Conservation (phyloP, 1,284 basidiomycete species). For the Moniliophthora roreri region DNA sequence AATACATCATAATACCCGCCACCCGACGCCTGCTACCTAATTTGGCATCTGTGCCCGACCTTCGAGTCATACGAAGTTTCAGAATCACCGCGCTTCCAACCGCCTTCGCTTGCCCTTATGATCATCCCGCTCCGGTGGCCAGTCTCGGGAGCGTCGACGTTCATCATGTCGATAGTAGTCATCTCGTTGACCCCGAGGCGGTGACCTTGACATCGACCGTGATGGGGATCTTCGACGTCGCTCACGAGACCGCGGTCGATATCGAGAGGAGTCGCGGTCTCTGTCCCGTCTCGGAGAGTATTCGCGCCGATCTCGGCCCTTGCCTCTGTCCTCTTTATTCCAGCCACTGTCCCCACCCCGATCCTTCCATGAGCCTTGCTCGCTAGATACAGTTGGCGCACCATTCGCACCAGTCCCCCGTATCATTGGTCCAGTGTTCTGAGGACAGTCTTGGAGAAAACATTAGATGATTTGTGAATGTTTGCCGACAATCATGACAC, state of each 20-base stretch:
- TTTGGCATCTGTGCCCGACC: not conserved
- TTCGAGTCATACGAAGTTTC: too few species aligned
- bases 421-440: slow-evolving; percentile 54
- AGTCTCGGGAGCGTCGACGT: slow-evolving; percentile 44
- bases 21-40: too few species aligned
- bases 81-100: slow-evolving; percentile 26
- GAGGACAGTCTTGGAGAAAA: slow-evolving; percentile 62
- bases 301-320: slow-evolving; percentile 15
- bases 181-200: slow-evolving; percentile 22
- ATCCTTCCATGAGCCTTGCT: slow-evolving; percentile 43
- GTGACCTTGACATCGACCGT: slow-evolving; percentile 32
- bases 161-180: slow-evolving; percentile 29
- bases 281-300: slow-evolving; percentile 13
- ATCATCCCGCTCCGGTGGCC: slow-evolving; percentile 31
- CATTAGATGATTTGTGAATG: not conserved
- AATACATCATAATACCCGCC: too few species aligned
- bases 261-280: slow-evolving; percentile 1
- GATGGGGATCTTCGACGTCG: slow-evolving; percentile 20
- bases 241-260: slow-evolving; percentile 2
- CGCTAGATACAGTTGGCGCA: too few species aligned
- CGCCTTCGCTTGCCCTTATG: slow-evolving; percentile 40
- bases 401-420: slow-evolving; percentile 41
- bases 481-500: slow-evolving; percentile 13
- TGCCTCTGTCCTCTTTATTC: slow-evolving; percentile 17
- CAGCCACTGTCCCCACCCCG: slow-evolving; percentile 29